phyloP scores from a whole-genome alignment of 2,329 filamentous ascomycete genomes.

The Alternaria sp. region DNA sequence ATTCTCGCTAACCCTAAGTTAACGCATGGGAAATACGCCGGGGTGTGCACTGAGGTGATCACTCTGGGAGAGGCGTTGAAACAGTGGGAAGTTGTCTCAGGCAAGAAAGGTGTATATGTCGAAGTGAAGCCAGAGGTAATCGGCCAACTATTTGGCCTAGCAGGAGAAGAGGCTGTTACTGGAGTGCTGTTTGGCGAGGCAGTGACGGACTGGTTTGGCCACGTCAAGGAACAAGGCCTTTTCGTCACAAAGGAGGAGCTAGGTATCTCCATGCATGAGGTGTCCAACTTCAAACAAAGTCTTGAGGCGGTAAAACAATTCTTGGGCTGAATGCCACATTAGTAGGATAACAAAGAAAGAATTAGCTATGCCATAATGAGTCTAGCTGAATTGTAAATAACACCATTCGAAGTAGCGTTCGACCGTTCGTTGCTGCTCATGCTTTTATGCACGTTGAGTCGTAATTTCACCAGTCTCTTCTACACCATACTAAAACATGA shows the following conservation, averaged over 20 bases:
- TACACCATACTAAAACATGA: not conserved
- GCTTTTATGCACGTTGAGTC: not conserved
- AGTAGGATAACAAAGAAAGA: not conserved
- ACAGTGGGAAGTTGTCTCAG: conserved; percentile 3
- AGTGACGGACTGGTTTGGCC: conserved; percentile 7
- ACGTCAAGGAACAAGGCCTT: conserved; percentile 5
- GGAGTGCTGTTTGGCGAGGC: conserved; percentile 7
- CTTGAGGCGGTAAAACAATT: conserved; percentile 8
- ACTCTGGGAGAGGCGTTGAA: conserved; percentile 3
- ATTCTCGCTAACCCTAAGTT: conserved; percentile 8
- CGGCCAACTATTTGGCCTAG: not conserved
- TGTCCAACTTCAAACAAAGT: conserved; percentile 10
- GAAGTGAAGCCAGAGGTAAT: conserved; percentile 4
- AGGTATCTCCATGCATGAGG: conserved; percentile 4
- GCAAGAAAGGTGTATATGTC: conserved; percentile 12
- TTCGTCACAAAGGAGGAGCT: conserved; percentile 10
- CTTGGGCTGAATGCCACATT: not conserved
- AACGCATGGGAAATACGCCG: conserved; percentile 9
- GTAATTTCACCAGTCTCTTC: not conserved
- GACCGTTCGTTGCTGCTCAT: not conserved
- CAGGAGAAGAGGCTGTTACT: conserved; percentile 12
- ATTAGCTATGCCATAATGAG: not conserved
- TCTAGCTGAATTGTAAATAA: not conserved
- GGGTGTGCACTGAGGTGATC: conserved; percentile 8
- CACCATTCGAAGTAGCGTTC: not conserved